Percentiles rank a stretch among this genome's conserved stretches.
These are phyloP conservation scores for Pseudogymnoascus sp. DNA, from an alignment of 2,329 filamentous ascomycete species.

Conservation along the genomic window DNA sequence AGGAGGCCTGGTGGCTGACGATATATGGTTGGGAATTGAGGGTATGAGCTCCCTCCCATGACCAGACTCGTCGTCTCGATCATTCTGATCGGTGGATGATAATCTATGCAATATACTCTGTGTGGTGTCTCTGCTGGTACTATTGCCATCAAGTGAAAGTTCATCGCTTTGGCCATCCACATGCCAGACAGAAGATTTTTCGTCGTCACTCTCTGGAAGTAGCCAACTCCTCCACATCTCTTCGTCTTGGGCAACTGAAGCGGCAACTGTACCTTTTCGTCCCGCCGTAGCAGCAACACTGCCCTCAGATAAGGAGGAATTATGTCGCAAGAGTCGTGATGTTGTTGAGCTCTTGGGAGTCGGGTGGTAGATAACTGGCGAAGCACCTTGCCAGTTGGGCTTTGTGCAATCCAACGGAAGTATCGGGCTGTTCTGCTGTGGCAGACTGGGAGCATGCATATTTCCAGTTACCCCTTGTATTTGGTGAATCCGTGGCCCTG, in stretches of 20 bases:
- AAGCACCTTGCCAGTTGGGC: not conserved
- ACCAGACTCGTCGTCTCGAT: not conserved
- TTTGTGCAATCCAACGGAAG: not conserved
- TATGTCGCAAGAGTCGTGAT: slow-evolving; percentile 18
- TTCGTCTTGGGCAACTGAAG: slow-evolving; percentile 19
- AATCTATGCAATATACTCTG: not conserved
- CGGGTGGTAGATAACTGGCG: slow-evolving; percentile 20
- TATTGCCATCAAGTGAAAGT: not conserved
- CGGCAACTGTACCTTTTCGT: not conserved
- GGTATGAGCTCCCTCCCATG: not conserved
- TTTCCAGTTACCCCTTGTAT: not conserved
- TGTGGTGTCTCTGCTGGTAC: not conserved
- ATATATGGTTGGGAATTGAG: not conserved
- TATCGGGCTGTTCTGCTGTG: not conserved
- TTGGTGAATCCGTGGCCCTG: not conserved
- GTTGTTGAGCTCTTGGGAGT: slow-evolving; percentile 20
- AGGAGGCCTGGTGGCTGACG: not conserved
- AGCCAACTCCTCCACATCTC: slow-evolving; percentile 26
- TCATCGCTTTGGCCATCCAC: not conserved
- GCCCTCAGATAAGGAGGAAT: slow-evolving; percentile 15
- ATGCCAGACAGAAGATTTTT: not conserved
- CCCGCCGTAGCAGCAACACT: slow-evolving; percentile 24
- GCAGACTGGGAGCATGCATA: not conserved
- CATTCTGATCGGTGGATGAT: not conserved
- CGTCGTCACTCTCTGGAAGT: slow-evolving; percentile 9